Conservation (phyloP, 2,329 filamentous ascomycete genomes). For the Verticillium nonalfalfae region DNA sequence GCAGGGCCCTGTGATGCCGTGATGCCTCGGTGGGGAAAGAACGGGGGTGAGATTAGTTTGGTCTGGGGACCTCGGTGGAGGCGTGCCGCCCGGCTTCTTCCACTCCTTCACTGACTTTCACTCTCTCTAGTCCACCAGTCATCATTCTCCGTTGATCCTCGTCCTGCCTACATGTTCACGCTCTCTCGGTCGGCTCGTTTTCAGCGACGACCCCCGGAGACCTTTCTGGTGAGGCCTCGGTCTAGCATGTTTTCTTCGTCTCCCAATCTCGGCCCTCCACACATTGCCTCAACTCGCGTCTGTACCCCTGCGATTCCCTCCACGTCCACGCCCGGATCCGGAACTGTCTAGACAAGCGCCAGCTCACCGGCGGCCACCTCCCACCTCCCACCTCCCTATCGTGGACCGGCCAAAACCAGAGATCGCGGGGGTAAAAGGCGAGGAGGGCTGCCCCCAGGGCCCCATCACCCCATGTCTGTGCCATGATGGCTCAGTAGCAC, state of each 20-base stretch:
- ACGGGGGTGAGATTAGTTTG: background rate
- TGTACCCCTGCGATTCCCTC: background rate
- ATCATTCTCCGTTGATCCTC: background rate
- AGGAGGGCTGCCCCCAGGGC: too few relatives aligned
- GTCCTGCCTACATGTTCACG: background rate
- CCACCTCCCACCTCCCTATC: background rate
- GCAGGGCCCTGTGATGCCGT: background rate
- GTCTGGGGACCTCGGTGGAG: background rate
- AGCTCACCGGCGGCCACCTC: too few relatives aligned
- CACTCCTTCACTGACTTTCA: background rate
- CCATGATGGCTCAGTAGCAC: background rate
- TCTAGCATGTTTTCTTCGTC: background rate
- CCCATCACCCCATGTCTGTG: background rate
- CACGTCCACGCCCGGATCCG: background rate
- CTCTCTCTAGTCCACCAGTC: background rate
- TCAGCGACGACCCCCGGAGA: background rate
- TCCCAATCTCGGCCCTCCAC: background rate
- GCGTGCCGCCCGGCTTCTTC: background rate
- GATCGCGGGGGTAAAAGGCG: background rate
- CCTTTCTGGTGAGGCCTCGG: background rate
- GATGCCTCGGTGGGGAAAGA: background rate
- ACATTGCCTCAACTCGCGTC: background rate
- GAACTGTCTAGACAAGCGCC: background rate
- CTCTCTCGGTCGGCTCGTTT: background rate
- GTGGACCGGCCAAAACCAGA: background rate